phyloP scores from a whole-genome alignment of 345 rosid genomes.

The Eucalyptus erythrocorys region DNA sequence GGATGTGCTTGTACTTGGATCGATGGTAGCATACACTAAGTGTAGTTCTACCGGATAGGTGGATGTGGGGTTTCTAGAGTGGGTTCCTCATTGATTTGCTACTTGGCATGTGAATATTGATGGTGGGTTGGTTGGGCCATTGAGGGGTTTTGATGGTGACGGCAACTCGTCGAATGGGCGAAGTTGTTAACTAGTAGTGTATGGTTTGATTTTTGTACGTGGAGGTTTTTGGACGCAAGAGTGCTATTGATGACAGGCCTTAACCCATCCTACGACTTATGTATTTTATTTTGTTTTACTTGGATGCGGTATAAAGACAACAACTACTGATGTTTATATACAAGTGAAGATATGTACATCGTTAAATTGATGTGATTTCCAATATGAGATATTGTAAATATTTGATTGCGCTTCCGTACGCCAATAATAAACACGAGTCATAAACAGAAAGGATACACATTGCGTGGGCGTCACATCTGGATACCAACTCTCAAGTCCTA shows the following conservation, averaged over 20 bases:
- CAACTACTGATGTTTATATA: not conserved
- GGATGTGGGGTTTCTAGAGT: not conserved
- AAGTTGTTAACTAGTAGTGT: too few relatives aligned
- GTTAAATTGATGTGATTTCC: too few relatives aligned
- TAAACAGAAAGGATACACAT: too few relatives aligned
- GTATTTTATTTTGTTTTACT: too few relatives aligned
- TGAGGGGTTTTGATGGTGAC: accelerated
- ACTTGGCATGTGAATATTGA: not conserved
- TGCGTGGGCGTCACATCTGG: accelerated
- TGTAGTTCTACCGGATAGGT: too few relatives aligned
- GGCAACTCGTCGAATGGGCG: too few relatives aligned
- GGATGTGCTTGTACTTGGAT: not conserved
- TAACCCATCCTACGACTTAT: not conserved
- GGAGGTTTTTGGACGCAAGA: not conserved
- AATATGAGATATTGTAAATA: too few relatives aligned
- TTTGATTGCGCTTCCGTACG: too few relatives aligned
- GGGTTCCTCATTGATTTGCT: not conserved
- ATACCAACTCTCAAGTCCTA: not conserved
- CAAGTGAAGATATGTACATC: too few relatives aligned
- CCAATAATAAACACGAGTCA: too few relatives aligned
- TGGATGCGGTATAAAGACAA: not conserved
- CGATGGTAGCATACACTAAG: too few relatives aligned
- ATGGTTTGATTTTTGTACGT: not conserved
- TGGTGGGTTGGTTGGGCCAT: not conserved
- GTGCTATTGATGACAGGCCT: not conserved